Evolutionary conservation across 2,329 filamentous ascomycete genomes (phyloP).

Genomic region (Neobulgaria alba): DNA sequence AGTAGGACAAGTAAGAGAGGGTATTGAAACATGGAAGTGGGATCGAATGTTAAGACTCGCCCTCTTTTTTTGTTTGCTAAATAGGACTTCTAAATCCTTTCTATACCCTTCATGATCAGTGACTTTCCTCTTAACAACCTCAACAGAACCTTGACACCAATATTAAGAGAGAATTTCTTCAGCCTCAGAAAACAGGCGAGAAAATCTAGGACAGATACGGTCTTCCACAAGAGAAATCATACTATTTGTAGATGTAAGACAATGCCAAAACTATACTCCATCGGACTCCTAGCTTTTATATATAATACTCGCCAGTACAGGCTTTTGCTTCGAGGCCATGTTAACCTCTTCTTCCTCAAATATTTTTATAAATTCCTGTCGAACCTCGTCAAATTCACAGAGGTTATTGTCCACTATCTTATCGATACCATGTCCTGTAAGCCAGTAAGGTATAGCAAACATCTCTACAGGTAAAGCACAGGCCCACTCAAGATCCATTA

Average conservation of each 20-base stretch:
- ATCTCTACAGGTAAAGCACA: conserved; percentile 27
- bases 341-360: conserved; percentile 20
- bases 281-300: conserved; percentile 22
- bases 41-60: no score
- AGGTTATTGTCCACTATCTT: conserved; percentile 13
- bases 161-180: conserved; percentile 19
- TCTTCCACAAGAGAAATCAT: conserved; percentile 18
- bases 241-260: conserved; percentile 22
- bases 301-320: conserved; percentile 19
- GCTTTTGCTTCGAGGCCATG: conserved; percentile 6
- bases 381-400: conserved; percentile 16
- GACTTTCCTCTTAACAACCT: conserved; percentile 18
- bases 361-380: conserved; percentile 21
- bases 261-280: conserved; percentile 27
- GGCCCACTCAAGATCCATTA: conserved; percentile 32
- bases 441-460: conserved; percentile 28
- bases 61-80: conserved; percentile 11
- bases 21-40: no score
- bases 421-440: conserved; percentile 22
- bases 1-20: no score
- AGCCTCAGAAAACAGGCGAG: conserved; percentile 10
- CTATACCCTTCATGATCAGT: conserved; percentile 17
- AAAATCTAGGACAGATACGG: conserved; percentile 21
- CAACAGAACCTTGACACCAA: conserved; percentile 18
- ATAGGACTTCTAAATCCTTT: conserved; percentile 13